Evolutionary conservation across 2,329 filamentous ascomycete genomes (phyloP).

Genomic region (Pestalotiopsis sp.): DNA sequence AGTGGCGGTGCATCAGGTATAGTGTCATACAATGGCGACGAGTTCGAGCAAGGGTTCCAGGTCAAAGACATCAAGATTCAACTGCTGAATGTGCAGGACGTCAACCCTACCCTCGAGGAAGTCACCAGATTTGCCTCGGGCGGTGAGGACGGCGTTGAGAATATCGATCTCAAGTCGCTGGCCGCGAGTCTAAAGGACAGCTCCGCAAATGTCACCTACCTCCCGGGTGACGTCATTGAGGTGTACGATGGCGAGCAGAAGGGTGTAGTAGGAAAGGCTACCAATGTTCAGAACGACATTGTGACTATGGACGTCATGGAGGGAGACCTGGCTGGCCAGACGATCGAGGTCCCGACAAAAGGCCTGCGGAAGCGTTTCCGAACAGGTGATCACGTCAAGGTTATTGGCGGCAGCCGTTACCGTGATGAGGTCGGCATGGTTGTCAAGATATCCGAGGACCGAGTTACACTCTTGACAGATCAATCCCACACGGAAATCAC

Average conservation of each 20-base stretch:
- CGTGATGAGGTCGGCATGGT: slow-evolving; percentile 97
- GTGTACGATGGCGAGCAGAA: slow-evolving; percentile 95
- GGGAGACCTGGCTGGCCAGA: slow-evolving; percentile 79
- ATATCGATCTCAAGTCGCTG: slow-evolving; percentile 87
- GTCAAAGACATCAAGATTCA: slow-evolving; percentile 94
- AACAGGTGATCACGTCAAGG: slow-evolving; percentile 96
- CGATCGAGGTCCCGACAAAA: slow-evolving; percentile 90
- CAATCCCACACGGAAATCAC: slow-evolving; percentile 93
- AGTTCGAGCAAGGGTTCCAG: slow-evolving; percentile 90
- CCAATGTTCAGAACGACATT: slow-evolving; percentile 88
- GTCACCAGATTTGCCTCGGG: slow-evolving; percentile 92
- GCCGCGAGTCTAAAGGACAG: slow-evolving; percentile 88
- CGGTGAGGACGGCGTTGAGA: slow-evolving; percentile 89
- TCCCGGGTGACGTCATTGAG: slow-evolving; percentile 94
- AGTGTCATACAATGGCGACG: slow-evolving; percentile 85
- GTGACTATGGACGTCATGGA: slow-evolving; percentile 85
- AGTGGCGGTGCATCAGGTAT: slow-evolving; percentile 77
- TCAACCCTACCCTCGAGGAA: slow-evolving; percentile 92
- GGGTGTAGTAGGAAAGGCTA: slow-evolving; percentile 83
- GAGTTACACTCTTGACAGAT: slow-evolving; percentile 90
- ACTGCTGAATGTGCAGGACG: slow-evolving; percentile 81
- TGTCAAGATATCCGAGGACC: slow-evolving; percentile 88
- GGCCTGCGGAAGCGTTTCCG: slow-evolving; percentile 91
- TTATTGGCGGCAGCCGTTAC: slow-evolving; percentile 93
- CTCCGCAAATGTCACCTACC: slow-evolving; percentile 79